Evolutionary conservation across 179 eudicot species (phyloP).

Genomic region (Pouteria campechiana): DNA sequence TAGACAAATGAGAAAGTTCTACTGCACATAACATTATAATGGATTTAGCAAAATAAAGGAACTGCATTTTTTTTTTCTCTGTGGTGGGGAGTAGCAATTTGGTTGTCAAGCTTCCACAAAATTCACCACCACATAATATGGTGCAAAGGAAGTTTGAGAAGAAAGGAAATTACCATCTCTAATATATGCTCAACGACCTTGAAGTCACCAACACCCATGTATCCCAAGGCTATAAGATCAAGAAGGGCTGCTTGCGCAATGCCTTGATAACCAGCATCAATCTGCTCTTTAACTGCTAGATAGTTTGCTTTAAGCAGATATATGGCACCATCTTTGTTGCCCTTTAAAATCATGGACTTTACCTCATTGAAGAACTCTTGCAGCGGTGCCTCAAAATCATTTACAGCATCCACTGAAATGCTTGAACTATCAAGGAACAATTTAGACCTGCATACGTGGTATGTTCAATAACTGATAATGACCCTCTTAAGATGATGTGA

Average conservation of each 20-base stretch:
- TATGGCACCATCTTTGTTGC: conserved; percentile 50
- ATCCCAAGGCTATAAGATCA: conserved; percentile 70
- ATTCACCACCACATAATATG: too few relatives aligned
- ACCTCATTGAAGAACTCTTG: conserved; percentile 73
- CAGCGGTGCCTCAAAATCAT: conserved; percentile 56
- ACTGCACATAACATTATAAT: too few relatives aligned
- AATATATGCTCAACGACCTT: conserved; percentile 45
- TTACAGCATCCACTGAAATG: conserved; percentile 25
- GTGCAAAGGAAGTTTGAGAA: too few relatives aligned
- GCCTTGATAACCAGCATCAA: conserved; percentile 48
- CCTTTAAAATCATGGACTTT: conserved; percentile 53
- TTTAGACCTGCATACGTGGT: conserved; percentile 28
- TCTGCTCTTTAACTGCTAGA: conserved; percentile 57
- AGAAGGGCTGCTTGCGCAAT: conserved; percentile 76
- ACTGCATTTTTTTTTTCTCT: too few relatives aligned
- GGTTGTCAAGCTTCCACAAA: too few relatives aligned
- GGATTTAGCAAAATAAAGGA: too few relatives aligned
- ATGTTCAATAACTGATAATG: too few relatives aligned
- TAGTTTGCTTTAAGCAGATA: conserved; percentile 70
- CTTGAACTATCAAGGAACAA: conserved; percentile 28
- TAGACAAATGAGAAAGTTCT: too few relatives aligned
- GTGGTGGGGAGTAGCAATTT: too few relatives aligned
- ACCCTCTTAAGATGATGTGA: too few relatives aligned
- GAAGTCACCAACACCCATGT: conserved; percentile 52
- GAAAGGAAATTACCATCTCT: conserved; percentile 36